Conservation (phyloP, 2,329 filamentous ascomycete genomes). For the Aspergillus phoenicis region DNA sequence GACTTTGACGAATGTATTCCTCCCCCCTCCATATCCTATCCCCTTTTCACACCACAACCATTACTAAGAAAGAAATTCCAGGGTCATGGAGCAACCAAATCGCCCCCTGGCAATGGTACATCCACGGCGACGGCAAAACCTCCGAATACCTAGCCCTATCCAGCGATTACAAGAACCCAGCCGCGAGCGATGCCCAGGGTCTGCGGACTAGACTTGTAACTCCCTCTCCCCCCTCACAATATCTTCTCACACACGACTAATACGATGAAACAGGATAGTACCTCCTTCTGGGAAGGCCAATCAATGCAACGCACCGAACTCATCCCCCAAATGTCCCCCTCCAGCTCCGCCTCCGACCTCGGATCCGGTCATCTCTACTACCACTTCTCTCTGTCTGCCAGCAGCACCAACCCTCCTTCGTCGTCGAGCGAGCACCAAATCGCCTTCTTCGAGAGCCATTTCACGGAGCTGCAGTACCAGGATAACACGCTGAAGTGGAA, state of each 20-base stretch:
- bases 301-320: slow-evolving; percentile 73
- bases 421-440: slow-evolving; percentile 69
- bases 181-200: slow-evolving; percentile 65
- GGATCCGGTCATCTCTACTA: slow-evolving; percentile 69
- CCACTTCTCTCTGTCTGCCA: slow-evolving; percentile 69
- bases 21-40: too few relatives aligned
- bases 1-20: slow-evolving; percentile 30
- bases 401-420: slow-evolving; percentile 61
- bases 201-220: slow-evolving; percentile 69
- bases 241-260: too few relatives aligned
- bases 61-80: slow-evolving; percentile 17
- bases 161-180: slow-evolving; percentile 64
- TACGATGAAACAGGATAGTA: slow-evolving; percentile 19
- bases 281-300: slow-evolving; percentile 71
- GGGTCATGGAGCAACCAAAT: slow-evolving; percentile 70
- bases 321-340: slow-evolving; percentile 65
- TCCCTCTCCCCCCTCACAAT: too few relatives aligned
- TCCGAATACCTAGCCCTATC: slow-evolving; percentile 64
- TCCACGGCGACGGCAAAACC: slow-evolving; percentile 61
- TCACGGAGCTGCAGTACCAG: slow-evolving; percentile 73
- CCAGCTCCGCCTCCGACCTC: slow-evolving; percentile 53
- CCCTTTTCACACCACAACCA: too few relatives aligned
- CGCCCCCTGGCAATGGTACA: slow-evolving; percentile 74
- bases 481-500: slow-evolving; percentile 65
- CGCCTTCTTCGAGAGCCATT: slow-evolving; percentile 65